Base-by-base conservation (phyloP, 805 yeast genomes). In the Yamadazyma paraphyllophila region DNA sequence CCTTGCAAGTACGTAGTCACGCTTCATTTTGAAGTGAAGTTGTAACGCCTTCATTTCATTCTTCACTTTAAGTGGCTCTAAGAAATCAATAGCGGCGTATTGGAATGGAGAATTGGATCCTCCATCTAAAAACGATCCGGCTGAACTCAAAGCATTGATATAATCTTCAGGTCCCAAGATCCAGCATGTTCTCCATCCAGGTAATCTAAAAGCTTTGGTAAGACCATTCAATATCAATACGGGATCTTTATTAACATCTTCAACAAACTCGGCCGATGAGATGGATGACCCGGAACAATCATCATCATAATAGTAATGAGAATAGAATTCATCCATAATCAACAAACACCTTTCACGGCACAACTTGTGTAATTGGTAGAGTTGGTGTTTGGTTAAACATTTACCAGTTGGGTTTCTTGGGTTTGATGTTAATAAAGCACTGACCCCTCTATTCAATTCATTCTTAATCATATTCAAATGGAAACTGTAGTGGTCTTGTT, bases 181-280 rank as follows among this genome's bases (percentile, higher is more conserved):
- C 85, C 85, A 80, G 53, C 83, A 79, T 9, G 76, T 74, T 61
- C 85, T 68, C 83, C 83, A 80, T 1, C 85, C 85, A 2, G 85
- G 85, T 39, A 80, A 67, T 48, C 85, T 67, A 64, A 80, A 80
- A 2, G 81, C 79, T 60, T 80, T 80, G 41, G 85, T 80, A 32
- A 80, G 66, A 1, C 85, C 85, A 58, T 80, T 82, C 49, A 80
- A 67, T 47, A 80, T 77, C 53, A 80, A 67, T 7, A 80, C 85
- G 0, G 83, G 84, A 54, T 80, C 85, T 44, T 61, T 62, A 53
- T 80, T 73, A 17, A 80, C 84, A 51, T 80, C 83, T 26, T 75
- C 68, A 17, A 80, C 74, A 49, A 63, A 73, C 47, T 70, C 71
- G 3, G 82, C 80, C 4, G 81, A 74, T 8, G 77, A 69, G 12